A percentile compares a stretch with the other conserved stretches of the same genome.
Conservation (phyloP, 441 rosid species). For the Dalechampia spathulata region DNA sequence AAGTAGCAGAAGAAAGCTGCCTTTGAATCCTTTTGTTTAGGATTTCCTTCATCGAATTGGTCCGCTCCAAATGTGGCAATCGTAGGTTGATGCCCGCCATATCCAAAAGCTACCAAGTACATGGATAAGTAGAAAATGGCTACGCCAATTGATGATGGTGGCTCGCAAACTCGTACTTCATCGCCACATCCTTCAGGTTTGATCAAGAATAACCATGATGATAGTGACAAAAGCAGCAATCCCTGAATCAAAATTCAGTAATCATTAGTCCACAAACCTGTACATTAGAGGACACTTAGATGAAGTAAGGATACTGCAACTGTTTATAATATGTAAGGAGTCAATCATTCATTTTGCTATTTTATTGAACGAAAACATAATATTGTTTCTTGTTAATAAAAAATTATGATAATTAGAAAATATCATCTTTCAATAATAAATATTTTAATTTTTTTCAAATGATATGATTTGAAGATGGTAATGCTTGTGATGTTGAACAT, state of each 20-base stretch:
- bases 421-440: no score
- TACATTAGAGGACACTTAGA: no score
- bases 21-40: constrained; percentile 32
- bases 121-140: constrained; percentile 53
- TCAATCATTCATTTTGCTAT: no score
- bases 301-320: no score
- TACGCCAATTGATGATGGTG: constrained; percentile 36
- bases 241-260: constrained; percentile 29
- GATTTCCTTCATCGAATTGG: constrained; percentile 53
- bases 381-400: no score
- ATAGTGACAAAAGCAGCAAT: constrained; percentile 41
- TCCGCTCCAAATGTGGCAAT: constrained; percentile 88
- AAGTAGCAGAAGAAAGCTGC: constrained; percentile 72
- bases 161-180: constrained; percentile 31
- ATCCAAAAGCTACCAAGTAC: constrained; percentile 73
- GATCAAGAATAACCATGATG: constrained; percentile 55
- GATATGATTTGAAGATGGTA: no score
- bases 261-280: no score
- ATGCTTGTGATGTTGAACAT: no score
- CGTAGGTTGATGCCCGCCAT: constrained; percentile 91
- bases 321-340: no score
- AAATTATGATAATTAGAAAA: no score
- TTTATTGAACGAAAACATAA: no score
- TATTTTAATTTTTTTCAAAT: no score
- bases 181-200: constrained; percentile 75